Conservation (phyloP, 1,284 basidiomycete genomes). For the Ustilago shanxiensis region DNA sequence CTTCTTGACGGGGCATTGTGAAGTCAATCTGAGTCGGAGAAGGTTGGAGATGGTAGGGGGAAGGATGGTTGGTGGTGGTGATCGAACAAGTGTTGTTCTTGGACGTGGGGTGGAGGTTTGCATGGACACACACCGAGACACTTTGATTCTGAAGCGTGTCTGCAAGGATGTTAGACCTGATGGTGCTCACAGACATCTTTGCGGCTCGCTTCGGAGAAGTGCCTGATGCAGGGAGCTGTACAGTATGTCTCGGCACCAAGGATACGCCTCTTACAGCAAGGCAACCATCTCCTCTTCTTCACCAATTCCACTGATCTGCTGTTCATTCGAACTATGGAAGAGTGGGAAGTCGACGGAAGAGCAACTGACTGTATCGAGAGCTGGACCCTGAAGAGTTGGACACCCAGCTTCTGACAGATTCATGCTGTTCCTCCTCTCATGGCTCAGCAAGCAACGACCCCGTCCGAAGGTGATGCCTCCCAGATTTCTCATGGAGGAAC, state of each 20-base stretch:
- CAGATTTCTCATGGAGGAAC: too few species aligned
- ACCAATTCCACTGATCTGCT: neutral
- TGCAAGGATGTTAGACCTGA: conserved; percentile 4
- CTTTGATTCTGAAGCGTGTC: neutral
- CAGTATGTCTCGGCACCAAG: conserved; percentile 7
- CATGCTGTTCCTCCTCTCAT: too few species aligned
- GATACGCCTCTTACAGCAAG: neutral
- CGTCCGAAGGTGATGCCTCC: too few species aligned
- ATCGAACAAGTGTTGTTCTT: conserved; percentile 9
- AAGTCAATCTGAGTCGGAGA: too few species aligned
- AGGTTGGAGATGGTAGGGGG: too few species aligned
- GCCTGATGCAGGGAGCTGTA: conserved; percentile 31
- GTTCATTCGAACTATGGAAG: neutral
- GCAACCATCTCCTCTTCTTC: neutral
- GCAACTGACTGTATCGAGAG: too few species aligned
- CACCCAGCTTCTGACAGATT: too few species aligned
- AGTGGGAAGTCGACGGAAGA: too few species aligned
- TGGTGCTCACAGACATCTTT: neutral
- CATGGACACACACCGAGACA: neutral
- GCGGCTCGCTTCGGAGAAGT: conserved; percentile 12
- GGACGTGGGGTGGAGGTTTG: conserved; percentile 13
- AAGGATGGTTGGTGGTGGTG: too few species aligned
- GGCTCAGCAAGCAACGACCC: too few species aligned
- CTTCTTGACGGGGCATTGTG: conserved; percentile 40
- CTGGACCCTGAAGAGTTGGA: too few species aligned